Conservation (phyloP, 192 early-diverging fungal genomes). For the Rhizophagus clarus region DNA sequence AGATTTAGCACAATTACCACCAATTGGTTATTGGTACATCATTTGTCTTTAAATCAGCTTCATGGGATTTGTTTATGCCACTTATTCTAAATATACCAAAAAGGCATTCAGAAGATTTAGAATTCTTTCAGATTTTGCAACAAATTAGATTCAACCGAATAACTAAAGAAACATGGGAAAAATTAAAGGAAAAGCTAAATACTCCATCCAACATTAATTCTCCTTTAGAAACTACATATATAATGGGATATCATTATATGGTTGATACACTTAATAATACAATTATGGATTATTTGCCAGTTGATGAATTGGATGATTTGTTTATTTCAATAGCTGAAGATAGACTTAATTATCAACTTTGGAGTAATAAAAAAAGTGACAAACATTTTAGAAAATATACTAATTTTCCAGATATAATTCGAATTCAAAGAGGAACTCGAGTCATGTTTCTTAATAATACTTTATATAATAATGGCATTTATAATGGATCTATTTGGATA, state of each 20-base stretch:
- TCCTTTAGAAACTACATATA: too few relatives aligned
- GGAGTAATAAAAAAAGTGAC: too few relatives aligned
- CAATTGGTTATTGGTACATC: background rate
- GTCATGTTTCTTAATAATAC: constrained; percentile 1
- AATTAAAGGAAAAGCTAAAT: background rate
- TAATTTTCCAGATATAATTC: background rate
- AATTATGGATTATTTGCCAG: too few relatives aligned
- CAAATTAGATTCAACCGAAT: background rate
- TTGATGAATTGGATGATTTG: background rate
- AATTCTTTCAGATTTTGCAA: background rate
- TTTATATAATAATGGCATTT: background rate
- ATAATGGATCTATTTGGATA: background rate
- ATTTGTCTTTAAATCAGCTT: background rate
- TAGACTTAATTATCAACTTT: background rate
- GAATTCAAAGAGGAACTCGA: background rate
- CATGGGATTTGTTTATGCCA: background rate
- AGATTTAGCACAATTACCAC: background rate
- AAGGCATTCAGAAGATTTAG: background rate
- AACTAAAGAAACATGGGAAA: background rate
- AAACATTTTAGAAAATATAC: background rate
- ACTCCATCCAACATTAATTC: too few relatives aligned
- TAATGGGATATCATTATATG: too few relatives aligned
- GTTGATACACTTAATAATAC: too few relatives aligned
- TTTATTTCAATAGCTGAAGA: background rate
- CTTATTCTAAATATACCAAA: background rate